Conservation (phyloP, 495 filamentous ascomycete species). For the Cercophora scortea region DNA sequence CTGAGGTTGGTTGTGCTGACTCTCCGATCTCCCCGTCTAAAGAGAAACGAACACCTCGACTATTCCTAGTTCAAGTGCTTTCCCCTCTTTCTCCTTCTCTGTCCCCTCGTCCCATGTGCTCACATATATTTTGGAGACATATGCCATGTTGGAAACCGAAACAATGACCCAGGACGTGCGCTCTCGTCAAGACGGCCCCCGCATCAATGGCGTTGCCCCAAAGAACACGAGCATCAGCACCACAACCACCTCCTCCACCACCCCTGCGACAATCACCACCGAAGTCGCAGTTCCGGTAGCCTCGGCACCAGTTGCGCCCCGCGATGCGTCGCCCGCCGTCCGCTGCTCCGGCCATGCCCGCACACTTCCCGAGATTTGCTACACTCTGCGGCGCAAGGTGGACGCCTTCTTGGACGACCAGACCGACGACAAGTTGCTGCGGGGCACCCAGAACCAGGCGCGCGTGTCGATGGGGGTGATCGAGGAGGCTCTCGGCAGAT, state of each 20-base stretch:
- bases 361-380: slow-evolving; percentile 20
- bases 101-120: not conserved
- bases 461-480: slow-evolving; percentile 63
- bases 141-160: not conserved
- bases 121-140: not conserved
- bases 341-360: not conserved
- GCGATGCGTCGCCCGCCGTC: no score
- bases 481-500: slow-evolving; percentile 59
- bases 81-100: not conserved
- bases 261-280: not conserved
- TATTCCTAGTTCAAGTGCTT: not conserved
- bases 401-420: slow-evolving; percentile 56
- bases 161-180: slow-evolving; percentile 10
- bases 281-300: not conserved
- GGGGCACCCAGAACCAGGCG: slow-evolving; percentile 64
- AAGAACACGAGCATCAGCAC: not conserved
- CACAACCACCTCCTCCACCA: not conserved
- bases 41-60: not conserved
- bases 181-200: slow-evolving; percentile 7
- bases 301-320: no score
- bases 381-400: slow-evolving; percentile 53
- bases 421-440: slow-evolving; percentile 48
- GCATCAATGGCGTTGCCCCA: slow-evolving; percentile 9
- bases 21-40: not conserved
- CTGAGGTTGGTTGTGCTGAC: not conserved